Evolutionary conservation across 1,284 basidiomycete species (phyloP).

Genomic region (Irpex sp.): DNA sequence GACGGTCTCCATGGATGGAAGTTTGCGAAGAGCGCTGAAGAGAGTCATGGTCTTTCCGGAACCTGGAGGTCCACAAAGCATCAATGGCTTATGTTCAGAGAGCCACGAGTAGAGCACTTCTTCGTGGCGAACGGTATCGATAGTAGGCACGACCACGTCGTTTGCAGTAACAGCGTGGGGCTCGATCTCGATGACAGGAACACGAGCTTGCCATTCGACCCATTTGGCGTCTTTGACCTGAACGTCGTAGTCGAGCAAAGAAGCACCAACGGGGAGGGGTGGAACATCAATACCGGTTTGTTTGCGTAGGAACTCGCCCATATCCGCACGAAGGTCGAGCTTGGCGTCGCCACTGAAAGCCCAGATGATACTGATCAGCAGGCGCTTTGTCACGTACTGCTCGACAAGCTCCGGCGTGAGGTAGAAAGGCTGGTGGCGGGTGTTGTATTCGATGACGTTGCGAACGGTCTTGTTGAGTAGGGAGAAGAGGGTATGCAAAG

Average conservation of each 20-base stretch:
- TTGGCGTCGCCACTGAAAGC: slow-evolving; percentile 96
- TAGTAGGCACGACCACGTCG: slow-evolving; percentile 96
- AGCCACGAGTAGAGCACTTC: slow-evolving; percentile 98
- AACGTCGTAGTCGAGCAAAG: slow-evolving; percentile 95
- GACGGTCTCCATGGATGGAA: slow-evolving; percentile 98
- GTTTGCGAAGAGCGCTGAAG: slow-evolving; percentile 96
- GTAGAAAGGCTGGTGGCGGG: slow-evolving; percentile 93
- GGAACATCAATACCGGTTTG: slow-evolving; percentile 92
- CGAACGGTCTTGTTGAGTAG: slow-evolving; percentile 94
- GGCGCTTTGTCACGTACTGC: slow-evolving; percentile 86
- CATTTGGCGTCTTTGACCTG: slow-evolving; percentile 85
- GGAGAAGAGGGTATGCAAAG: slow-evolving; percentile 94
- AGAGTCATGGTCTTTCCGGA: slow-evolving; percentile 99
- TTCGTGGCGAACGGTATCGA: slow-evolving; percentile 98
- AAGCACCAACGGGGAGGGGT: slow-evolving; percentile 64
- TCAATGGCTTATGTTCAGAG: slow-evolving; percentile 96
- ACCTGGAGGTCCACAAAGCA: slow-evolving; percentile 98
- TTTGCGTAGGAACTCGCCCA: slow-evolving; percentile 85
- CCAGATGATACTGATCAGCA: slow-evolving; percentile 94
- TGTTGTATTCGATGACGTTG: slow-evolving; percentile 93
- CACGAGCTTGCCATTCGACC: slow-evolving; percentile 87
- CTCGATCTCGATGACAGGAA: slow-evolving; percentile 95
- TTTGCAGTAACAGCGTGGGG: slow-evolving; percentile 93
- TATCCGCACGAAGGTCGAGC: slow-evolving; percentile 81
- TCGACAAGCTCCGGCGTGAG: slow-evolving; percentile 80